Conservation (phyloP, 73 alveolate genomes). For the Tetrahymena elliotti region DNA sequence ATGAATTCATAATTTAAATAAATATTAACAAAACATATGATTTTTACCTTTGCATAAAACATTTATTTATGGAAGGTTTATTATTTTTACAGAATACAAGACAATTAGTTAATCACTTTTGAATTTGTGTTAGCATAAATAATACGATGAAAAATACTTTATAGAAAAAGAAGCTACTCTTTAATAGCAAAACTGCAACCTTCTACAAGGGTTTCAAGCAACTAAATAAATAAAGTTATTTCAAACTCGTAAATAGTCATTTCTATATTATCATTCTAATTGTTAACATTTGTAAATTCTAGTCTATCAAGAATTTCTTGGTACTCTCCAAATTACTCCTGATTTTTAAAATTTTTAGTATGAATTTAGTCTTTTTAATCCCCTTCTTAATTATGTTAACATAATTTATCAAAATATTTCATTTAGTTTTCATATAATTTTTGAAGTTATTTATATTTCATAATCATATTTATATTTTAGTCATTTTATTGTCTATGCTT, state of each 20-base stretch:
- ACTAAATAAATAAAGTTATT: not conserved
- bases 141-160: not conserved
- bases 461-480: not conserved
- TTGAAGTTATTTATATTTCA: not conserved
- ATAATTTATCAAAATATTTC: not conserved
- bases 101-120: not conserved
- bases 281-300: not conserved
- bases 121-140: not conserved
- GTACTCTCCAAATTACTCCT: not conserved
- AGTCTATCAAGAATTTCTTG: not conserved
- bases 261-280: not conserved
- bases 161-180: not conserved
- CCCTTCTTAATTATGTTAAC: not conserved
- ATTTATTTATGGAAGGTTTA: not conserved
- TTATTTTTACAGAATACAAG: not conserved
- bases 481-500: not conserved
- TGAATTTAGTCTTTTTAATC: not conserved
- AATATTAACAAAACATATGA: too few relatives aligned
- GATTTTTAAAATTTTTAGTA: not conserved
- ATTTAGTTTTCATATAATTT: not conserved
- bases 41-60: not conserved
- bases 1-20: too few relatives aligned
- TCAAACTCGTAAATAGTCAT: not conserved
- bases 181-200: not conserved
- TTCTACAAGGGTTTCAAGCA: not conserved